Evolutionary conservation across 306 rosid genomes (phyloP).

Genomic region (Fragaria iinumae): DNA sequence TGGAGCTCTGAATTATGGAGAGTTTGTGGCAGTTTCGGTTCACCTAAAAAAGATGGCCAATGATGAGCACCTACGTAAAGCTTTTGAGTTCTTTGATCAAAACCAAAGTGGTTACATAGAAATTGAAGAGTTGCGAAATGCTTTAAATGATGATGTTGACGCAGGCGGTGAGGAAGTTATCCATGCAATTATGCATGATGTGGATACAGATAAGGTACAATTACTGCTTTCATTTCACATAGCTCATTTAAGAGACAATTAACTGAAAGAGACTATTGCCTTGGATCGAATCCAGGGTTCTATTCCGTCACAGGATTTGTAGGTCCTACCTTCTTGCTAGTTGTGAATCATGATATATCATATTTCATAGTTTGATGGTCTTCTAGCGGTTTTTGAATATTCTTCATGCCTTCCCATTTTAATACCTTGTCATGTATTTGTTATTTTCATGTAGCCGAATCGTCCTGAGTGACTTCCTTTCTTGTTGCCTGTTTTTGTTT

Average conservation of each 20-base stretch:
- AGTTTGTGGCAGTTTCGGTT: conserved; percentile 76
- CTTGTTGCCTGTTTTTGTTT: neutral
- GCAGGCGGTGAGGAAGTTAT: conserved; percentile 66
- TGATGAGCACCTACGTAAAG: conserved; percentile 82
- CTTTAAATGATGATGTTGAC: conserved; percentile 67
- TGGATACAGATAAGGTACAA: conserved; percentile 84
- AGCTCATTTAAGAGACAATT: neutral
- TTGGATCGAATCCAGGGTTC: neutral
- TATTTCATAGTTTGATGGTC: neutral
- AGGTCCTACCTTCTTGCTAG: neutral
- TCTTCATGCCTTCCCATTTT: neutral
- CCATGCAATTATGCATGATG: conserved; percentile 80
- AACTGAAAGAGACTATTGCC: neutral
- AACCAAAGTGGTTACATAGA: conserved; percentile 70
- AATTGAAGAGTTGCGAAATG: conserved; percentile 66
- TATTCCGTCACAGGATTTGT: neutral
- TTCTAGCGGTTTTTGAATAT: neutral
- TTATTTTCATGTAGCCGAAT: neutral
- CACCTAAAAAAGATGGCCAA: conserved; percentile 74
- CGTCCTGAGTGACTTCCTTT: neutral
- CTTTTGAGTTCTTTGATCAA: conserved; percentile 74
- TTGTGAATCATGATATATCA: neutral
- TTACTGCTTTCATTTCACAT: neutral
- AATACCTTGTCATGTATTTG: neutral
- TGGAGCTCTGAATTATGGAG: conserved; percentile 78